Evolutionary conservation across 352 stramenopile species (phyloP), one percentile per base, ranked within the genome.

Genomic region (Sclerospora graminicola): DNA sequence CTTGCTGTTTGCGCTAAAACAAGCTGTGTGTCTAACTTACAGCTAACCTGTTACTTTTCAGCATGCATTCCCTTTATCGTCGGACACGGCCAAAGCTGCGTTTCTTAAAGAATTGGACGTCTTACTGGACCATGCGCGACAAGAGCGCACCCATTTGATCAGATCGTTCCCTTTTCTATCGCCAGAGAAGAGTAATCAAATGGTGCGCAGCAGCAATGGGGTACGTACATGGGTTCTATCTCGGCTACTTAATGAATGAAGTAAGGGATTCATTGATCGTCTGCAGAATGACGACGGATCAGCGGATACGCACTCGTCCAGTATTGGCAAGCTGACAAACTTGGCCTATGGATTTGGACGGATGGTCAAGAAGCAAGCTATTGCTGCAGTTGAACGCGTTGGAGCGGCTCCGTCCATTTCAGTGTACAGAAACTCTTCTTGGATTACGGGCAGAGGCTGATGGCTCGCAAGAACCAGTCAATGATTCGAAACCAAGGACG

Each of bases 331-430:
- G 36, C 51, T 90, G 21, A 89, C 76, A 8, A 86, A 82, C 45
- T 41, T 90, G n/a, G 79, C 79, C 0, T 80, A 81, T 44, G 79
- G 79, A 0, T 90, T 90, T 42, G 79, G 79, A 5, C 66, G 76
- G 13, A 88, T 88, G 72, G 72, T 90, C 32, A 88, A 88, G 52
- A 90, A 88, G 35, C 79, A 90, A 54, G 76, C 79, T 5, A 84
- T 88, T 33, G 76, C 79, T 21, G 79, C 74, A 6, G 79, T 90
- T 11, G 79, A 90, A 51, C 74, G 79, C 14, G 76, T 83, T 11
- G 76, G 72, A 13, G 69, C 76, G 21, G 72, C 74, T 0, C 72
- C 73, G 21, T 45, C 58, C n/a, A 42, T 78, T 14, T 51, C 61
- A 36, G 53, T 83, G 76, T 88, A 37, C 20, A 86, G 74, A 84